phyloP scores from a whole-genome alignment of 495 filamentous ascomycete species.

The Lepraria neglecta region DNA sequence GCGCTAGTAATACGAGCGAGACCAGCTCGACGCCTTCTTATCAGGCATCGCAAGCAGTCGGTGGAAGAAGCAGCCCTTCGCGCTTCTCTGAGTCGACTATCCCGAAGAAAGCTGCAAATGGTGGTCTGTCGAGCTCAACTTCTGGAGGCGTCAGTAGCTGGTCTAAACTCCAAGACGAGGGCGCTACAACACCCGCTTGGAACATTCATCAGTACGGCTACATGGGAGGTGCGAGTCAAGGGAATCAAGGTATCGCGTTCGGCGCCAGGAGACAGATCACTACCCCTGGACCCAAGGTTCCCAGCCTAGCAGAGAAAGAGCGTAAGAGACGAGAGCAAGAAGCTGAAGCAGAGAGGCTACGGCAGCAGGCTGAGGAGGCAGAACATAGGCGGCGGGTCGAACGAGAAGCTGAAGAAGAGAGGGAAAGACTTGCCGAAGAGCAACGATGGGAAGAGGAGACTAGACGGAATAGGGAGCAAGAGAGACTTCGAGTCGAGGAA shows the following conservation, averaged over 20 bases:
- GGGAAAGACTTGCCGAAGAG: slow-evolving; percentile 62
- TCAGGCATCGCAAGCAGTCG: slow-evolving; percentile 42
- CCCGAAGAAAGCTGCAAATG: slow-evolving; percentile 26
- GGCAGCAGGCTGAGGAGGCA: slow-evolving; percentile 58
- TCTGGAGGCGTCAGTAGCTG: slow-evolving; percentile 68
- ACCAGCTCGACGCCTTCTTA: slow-evolving; percentile 48
- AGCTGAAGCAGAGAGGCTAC: slow-evolving; percentile 54
- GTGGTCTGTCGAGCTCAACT: slow-evolving; percentile 37
- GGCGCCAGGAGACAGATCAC: slow-evolving; percentile 91
- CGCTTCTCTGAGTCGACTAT: slow-evolving; percentile 41
- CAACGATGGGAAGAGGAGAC: slow-evolving; percentile 76
- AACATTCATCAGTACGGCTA: slow-evolving; percentile 99
- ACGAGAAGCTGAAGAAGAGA: slow-evolving; percentile 63
- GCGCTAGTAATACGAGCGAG: slow-evolving; percentile 63
- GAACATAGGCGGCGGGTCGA: slow-evolving; percentile 55
- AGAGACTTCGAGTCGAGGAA: slow-evolving; percentile 60
- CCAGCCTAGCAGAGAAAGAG: slow-evolving; percentile 63
- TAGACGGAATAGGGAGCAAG: slow-evolving; percentile 57
- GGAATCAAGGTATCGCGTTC: slow-evolving; percentile 88
- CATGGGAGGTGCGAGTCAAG: slow-evolving; percentile 96
- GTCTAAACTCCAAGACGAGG: slow-evolving; percentile 79
- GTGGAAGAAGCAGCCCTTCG: slow-evolving; percentile 57
- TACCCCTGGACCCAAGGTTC: slow-evolving; percentile 67
- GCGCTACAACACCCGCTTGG: slow-evolving; percentile 81
- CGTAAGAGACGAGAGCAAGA: slow-evolving; percentile 49